Base-by-base conservation (phyloP, 1,284 basidiomycete species). In the Irpex sp. region DNA sequence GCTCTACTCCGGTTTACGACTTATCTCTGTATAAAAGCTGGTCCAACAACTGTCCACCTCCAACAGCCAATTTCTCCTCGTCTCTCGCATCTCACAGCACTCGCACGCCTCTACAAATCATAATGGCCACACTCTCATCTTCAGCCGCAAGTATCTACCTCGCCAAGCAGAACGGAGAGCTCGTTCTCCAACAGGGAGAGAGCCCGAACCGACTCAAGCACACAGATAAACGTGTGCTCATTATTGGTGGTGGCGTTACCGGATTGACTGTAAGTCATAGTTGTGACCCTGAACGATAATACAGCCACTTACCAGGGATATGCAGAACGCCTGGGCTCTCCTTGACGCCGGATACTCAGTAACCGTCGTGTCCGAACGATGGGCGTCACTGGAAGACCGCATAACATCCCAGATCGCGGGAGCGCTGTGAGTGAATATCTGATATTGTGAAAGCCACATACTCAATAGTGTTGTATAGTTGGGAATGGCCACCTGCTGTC, bases 401-500 rank as follows among this genome's bases (percentile, higher is more conserved):
- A 67, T 75, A 56, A 72, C 72, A 13, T 73, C 73, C 15, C 74
- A 75, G 59, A 74, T 74, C 56, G 72, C 74, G 4, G 73, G 73
- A 8, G 72, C 71, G 7, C 66, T 75, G 68, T 71, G 62, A 21
- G 68, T 68, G 26, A 7, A 46, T 33, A 46, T 9, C 33, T 13
- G 37, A 19, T 26, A 43, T n/a, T 43, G 51, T 51, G 57, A 9
- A 26, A 9, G 19, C 13, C 21, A 21, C 49, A 35, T 31, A 39
- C 37, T 64, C 19, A 43, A 59, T 55, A 26, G 35, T 43, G 54
- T 3, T 49, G 6, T 50, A 11, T 57, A 73, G 68, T 2, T 76
- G 75, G 74, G 75, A 76, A 62, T 76, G 70, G 61, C 74, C 74
- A 0, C 74, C 75, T 7, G 74, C 75, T 21, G 75, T 76, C 39